These are phyloP conservation scores for Coffea humblotiana DNA, from an alignment of 305 asterid species.

Conservation along the genomic window DNA sequence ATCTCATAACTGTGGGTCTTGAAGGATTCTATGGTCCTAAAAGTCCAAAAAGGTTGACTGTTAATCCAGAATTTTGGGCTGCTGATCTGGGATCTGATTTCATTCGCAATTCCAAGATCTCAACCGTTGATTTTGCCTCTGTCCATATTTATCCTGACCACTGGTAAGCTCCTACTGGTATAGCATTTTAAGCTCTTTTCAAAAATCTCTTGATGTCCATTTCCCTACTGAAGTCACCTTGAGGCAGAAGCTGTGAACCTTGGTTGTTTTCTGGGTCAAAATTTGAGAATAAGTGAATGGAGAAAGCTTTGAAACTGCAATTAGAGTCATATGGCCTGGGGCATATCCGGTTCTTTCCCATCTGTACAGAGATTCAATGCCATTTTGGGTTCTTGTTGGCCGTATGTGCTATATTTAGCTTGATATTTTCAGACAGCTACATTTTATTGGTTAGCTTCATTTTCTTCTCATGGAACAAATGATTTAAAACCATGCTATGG, in stretches of 20 bases:
- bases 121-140: conserved; percentile 90
- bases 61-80: conserved; percentile 95
- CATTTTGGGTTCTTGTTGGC: background rate
- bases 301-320: conserved; percentile 1
- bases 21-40: conserved; percentile 98
- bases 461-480: background rate
- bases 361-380: background rate
- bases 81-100: conserved; percentile 92
- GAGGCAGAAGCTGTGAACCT: background rate
- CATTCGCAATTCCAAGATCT: conserved; percentile 75
- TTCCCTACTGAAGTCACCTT: background rate
- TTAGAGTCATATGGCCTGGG: too few species aligned
- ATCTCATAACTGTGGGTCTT: conserved; percentile 86
- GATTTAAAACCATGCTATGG: background rate
- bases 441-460: background rate
- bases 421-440: background rate
- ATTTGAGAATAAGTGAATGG: background rate
- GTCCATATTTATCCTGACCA: conserved; percentile 97
- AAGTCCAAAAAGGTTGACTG: conserved; percentile 67
- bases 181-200: conserved; percentile 10
- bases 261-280: background rate
- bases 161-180: conserved; percentile 52
- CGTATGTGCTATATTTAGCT: background rate
- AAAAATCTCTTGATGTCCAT: background rate
- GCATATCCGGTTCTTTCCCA: background rate